Evolutionary conservation across 2,329 filamentous ascomycete species (phyloP), one percentile per base, ranked within the genome.

Genomic region (Diaporthe sp.): DNA sequence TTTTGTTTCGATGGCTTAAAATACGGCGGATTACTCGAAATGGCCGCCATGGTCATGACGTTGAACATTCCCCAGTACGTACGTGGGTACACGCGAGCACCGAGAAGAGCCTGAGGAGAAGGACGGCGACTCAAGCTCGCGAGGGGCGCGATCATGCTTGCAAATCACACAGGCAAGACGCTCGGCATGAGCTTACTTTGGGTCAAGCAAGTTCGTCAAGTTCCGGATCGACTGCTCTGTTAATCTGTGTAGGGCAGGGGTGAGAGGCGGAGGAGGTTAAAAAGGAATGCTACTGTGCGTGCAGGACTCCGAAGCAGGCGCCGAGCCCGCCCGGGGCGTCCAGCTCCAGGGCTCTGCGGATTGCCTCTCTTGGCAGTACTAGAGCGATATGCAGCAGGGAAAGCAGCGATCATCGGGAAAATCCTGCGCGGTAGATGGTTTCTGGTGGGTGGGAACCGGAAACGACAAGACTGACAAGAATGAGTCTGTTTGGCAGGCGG

Each of bases 331-430:
- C n/a, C n/a, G 25, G 35, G 55, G 39, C 22, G 5, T 22, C 56
- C 37, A 27, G 37, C 37, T 13, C 13, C 15, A 15, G 19, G 42
- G 6, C 61, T 37, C 44, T 25, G 63, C 63, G 63, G 44, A 66
- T 66, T 66, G 44, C 63, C 44, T 37, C 44, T 51, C 63, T 66
- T 66, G 63, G 63, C 63, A 51, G 63, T 66, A 51, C 44, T 66
- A 37, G 63, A 35, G 32, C 44, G 63, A 66, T 66, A 66, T 66
- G 63, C 63, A 66, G 63, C 63, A 66, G 63, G 63, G 63, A 66
- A 47, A 66, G 63, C 30, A 51, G 63, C 63, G 63, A 66, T 66
- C 63, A 51, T 66, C 63, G 63, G 63, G 63, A 66, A 51, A 66
- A 51, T 66, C 63, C 63, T 66, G 63, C 44, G 63, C 63, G 63